Evolutionary conservation across 768 basidiomycete species (phyloP).

Genomic region (Naganishia randhawae): DNA sequence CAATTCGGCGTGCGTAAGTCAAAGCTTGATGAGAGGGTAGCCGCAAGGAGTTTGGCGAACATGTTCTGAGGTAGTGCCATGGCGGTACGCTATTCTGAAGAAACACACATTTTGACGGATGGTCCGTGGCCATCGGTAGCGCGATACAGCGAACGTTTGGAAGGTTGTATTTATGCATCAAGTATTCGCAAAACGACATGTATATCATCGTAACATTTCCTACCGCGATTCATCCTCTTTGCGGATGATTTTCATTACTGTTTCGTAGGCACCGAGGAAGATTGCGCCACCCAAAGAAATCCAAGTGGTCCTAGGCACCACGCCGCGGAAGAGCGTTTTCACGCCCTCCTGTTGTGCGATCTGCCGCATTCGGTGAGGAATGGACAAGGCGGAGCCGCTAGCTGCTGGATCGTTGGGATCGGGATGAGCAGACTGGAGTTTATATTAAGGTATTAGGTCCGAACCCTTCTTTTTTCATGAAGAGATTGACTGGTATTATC

Average conservation of each 20-base stretch:
- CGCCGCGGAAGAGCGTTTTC: slow-evolving; percentile 74
- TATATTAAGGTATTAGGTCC: not conserved
- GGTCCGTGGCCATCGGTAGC: no score
- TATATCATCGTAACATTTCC: not conserved
- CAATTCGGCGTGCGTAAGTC: slow-evolving; percentile 52
- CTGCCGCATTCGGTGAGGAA: slow-evolving; percentile 58
- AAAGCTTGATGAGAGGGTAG: slow-evolving; percentile 75
- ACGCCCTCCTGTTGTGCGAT: slow-evolving; percentile 73
- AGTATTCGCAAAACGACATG: not conserved
- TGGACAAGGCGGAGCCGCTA: slow-evolving; percentile 53
- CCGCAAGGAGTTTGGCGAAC: slow-evolving; percentile 84
- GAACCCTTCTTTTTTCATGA: no score
- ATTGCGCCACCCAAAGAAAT: slow-evolving; percentile 95
- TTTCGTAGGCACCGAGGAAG: slow-evolving; percentile 95
- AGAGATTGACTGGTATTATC: not conserved
- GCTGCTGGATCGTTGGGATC: slow-evolving; percentile 17
- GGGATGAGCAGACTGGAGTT: slow-evolving; percentile 11
- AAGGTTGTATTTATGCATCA: not conserved
- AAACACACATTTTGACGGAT: no score
- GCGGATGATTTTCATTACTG: slow-evolving; percentile 51
- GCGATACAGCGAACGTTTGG: not conserved
- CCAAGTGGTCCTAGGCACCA: slow-evolving; percentile 88
- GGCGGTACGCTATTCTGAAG: not conserved
- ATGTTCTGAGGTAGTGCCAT: slow-evolving; percentile 36
- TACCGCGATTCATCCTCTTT: not conserved